Evolutionary conservation across 192 early-diverging fungal species (phyloP).

Genomic region (Fimicolochytrium jonesii): DNA sequence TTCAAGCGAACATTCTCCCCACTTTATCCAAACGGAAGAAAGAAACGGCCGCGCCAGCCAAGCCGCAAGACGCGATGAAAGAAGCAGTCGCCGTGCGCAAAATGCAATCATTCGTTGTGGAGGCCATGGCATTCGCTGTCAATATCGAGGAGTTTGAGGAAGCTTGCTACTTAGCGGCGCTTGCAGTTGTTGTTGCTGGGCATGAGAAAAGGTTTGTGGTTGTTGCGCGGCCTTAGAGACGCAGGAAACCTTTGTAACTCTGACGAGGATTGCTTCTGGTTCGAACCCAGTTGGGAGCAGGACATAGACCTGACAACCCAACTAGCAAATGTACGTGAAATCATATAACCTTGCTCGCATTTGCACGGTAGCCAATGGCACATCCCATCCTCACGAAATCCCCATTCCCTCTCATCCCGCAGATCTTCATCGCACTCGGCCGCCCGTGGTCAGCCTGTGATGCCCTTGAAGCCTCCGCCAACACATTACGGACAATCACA

Average conservation of each 20-base stretch:
- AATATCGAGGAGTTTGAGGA: not conserved
- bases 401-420: not conserved
- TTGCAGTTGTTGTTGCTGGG: not conserved
- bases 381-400: not conserved
- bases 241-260: not conserved
- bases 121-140: constrained; percentile 1
- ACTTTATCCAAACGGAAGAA: not conserved
- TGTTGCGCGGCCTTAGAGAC: not conserved
- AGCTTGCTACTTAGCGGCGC: not conserved
- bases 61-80: not conserved
- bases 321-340: constrained; percentile 11
- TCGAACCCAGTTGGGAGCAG: not conserved
- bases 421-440: not conserved
- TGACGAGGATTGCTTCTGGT: not conserved
- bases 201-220: not conserved
- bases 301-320: not conserved
- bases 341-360: not conserved
- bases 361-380: not conserved
- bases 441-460: constrained; percentile 16
- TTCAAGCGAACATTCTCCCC: not conserved
- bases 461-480: not conserved
- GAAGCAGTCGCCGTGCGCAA: not conserved
- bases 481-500: not conserved
- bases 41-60: not conserved
- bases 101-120: not conserved